Evolutionary conservation across 306 rosid species (phyloP), one percentile per base, ranked within the genome.

Genomic region (Lotus japonicus): DNA sequence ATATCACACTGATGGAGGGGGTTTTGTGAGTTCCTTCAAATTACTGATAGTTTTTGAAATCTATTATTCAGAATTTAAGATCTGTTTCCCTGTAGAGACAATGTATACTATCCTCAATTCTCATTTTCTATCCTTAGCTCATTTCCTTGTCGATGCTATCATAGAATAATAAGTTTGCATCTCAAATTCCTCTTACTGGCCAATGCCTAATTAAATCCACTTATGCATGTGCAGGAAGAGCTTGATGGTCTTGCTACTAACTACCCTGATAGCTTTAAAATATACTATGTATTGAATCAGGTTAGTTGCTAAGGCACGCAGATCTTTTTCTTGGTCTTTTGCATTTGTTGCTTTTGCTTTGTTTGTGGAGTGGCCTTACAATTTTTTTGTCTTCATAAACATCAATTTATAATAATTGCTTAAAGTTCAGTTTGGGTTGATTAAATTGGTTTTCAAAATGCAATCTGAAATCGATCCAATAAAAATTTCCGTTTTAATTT

Each of bases 201-300:
- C 43, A 46, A 42, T 55, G 54, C 35, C 13, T 62, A 18, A 42
- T 66, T 67, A 46, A 53, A 64, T 71, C 7, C 63, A 23, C 64
- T 11, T 41, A 16, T 26, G 59, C 28, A 11, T 61, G 26, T 81
- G 82, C 94, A 95, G 97, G 95, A 90, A 55, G 99, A 88, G 80
- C 78, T 95, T 79, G 92, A 90, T 17, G 79, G 84, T 51, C 95
- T 95, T 59, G 80, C 95, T 21, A 5, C 79, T 61, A 87, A 84
- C 56, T 84, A 88, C 71, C 85, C 95, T 0, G 92, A 81, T 64
- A 86, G 79, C 62, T 95, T 95, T 79, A 84, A 84, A 56, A 18
- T 88, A 68, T 88, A 76, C 82, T 88, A 82, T 33, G 97, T 95
- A 66, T 68, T 95, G 60, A 95, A 95, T 78, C 90, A 95, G 97